These are phyloP conservation scores for Candida mattraensis DNA, from an alignment of 805 yeast genomes.

Conservation along the genomic window DNA sequence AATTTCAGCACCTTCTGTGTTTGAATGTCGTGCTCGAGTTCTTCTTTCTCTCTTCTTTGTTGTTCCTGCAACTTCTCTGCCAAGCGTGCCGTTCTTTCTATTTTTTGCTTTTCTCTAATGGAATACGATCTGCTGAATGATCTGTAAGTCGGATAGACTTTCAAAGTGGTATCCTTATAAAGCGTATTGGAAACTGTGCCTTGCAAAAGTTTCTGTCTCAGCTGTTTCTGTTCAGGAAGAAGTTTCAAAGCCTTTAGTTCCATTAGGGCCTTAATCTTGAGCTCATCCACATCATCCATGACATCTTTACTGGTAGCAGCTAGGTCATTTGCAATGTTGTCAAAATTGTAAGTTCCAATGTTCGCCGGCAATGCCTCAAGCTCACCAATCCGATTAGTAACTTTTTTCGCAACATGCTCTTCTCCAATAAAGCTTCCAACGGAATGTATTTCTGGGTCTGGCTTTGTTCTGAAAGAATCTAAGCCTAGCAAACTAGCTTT, in stretches of 20 bases:
- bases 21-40: slow-evolving; percentile 51
- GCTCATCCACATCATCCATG: slow-evolving; percentile 48
- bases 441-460: slow-evolving; percentile 38
- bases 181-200: slow-evolving; percentile 42
- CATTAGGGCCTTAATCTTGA: slow-evolving; percentile 64
- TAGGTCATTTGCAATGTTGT: slow-evolving; percentile 32
- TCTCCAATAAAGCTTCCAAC: slow-evolving; percentile 56
- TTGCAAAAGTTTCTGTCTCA: slow-evolving; percentile 59
- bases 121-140: slow-evolving; percentile 71
- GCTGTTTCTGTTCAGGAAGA: slow-evolving; percentile 65
- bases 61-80: slow-evolving; percentile 77
- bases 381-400: slow-evolving; percentile 57
- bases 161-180: slow-evolving; percentile 49
- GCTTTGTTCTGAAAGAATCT: slow-evolving; percentile 25
- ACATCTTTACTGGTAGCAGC: slow-evolving; percentile 42
- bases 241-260: slow-evolving; percentile 70
- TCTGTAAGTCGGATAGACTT: slow-evolving; percentile 53
- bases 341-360: slow-evolving; percentile 56
- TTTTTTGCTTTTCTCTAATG: slow-evolving; percentile 66
- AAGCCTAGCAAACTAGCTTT: slow-evolving; percentile 45
- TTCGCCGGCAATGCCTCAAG: slow-evolving; percentile 69
- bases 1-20: slow-evolving; percentile 44
- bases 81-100: slow-evolving; percentile 70
- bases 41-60: slow-evolving; percentile 59
- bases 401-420: slow-evolving; percentile 49